A percentile compares a stretch with the other conserved stretches of the same genome.
These are phyloP conservation scores for Agarophyton chilense DNA, from an alignment of 23 red algal genomes.

Conservation along the genomic window DNA sequence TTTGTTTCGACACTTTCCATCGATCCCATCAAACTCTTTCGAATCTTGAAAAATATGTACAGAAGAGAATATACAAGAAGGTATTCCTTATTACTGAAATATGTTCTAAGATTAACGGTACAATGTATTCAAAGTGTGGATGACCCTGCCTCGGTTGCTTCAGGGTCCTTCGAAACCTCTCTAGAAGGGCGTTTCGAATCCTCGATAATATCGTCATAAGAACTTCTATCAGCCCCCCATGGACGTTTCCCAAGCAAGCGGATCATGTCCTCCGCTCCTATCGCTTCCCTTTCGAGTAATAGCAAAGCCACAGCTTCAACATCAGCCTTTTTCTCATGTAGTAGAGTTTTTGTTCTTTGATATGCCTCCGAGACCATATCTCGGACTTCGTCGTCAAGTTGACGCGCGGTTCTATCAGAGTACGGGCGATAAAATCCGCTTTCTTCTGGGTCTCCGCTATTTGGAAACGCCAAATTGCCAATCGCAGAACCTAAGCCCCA, in stretches of 20 bases:
- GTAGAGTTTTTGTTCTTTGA: conserved; percentile 70
- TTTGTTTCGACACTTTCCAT: too few species aligned
- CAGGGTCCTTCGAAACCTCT: background rate
- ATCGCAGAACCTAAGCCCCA: conserved; percentile 90
- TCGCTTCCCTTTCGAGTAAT: conserved; percentile 87
- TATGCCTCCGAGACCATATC: conserved; percentile 84
- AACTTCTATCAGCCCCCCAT: conserved; percentile 64
- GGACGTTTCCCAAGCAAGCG: conserved; percentile 90
- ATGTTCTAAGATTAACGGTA: too few species aligned
- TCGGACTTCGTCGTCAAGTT: conserved; percentile 97
- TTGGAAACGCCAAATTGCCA: conserved; percentile 85
- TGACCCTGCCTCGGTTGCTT: background rate
- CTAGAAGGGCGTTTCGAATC: conserved; percentile 21
- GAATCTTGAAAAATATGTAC: too few species aligned
- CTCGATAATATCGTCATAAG: conserved; percentile 84
- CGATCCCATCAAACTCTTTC: too few species aligned
- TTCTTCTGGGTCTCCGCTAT: conserved; percentile 62
- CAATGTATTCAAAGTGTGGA: too few species aligned
- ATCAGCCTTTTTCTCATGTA: conserved; percentile 72
- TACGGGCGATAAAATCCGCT: conserved; percentile 92
- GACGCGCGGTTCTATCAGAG: conserved; percentile 79
- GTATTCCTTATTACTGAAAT: too few species aligned
- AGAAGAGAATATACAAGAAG: too few species aligned
- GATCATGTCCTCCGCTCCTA: conserved; percentile 90
- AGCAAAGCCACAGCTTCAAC: conserved; percentile 79